These are phyloP conservation scores for Microcos paniculata DNA, from an alignment of 345 rosid species.

Conservation along the genomic window DNA sequence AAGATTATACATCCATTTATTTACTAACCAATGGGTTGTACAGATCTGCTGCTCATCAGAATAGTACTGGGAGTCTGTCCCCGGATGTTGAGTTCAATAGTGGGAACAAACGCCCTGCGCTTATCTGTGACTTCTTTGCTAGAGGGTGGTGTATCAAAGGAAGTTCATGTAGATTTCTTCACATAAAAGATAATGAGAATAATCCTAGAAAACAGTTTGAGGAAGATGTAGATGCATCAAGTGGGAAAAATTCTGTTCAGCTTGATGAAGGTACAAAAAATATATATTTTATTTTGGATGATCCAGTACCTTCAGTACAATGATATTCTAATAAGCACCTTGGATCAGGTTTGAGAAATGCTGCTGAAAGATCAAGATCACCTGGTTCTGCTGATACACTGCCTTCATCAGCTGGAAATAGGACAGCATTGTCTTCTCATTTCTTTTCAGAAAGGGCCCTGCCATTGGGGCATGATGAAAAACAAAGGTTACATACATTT, in stretches of 20 bases:
- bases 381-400: slow-evolving; percentile 25
- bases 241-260: slow-evolving; percentile 26
- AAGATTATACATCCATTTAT: slow-evolving; percentile 20
- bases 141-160: slow-evolving; percentile 91
- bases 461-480: slow-evolving; percentile 26
- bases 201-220: slow-evolving; percentile 27
- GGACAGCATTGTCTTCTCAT: slow-evolving; percentile 25
- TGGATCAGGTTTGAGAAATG: slow-evolving; percentile 43
- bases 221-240: slow-evolving; percentile 34
- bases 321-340: slow-evolving; percentile 30
- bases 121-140: slow-evolving; percentile 61
- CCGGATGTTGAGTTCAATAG: slow-evolving; percentile 32
- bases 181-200: slow-evolving; percentile 39
- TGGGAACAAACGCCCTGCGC: slow-evolving; percentile 51
- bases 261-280: slow-evolving; percentile 54
- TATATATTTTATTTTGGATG: slow-evolving; percentile 16
- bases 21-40: slow-evolving; percentile 42
- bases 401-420: slow-evolving; percentile 31
- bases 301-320: slow-evolving; percentile 13
- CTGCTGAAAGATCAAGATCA: slow-evolving; percentile 25
- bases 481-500: slow-evolving; percentile 22
- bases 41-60: slow-evolving; percentile 45
- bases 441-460: slow-evolving; percentile 27
- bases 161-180: slow-evolving; percentile 74
- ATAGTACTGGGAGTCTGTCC: slow-evolving; percentile 37